phyloP scores from a whole-genome alignment of 352 stramenopile genomes.

The Peronospora farinosa region DNA sequence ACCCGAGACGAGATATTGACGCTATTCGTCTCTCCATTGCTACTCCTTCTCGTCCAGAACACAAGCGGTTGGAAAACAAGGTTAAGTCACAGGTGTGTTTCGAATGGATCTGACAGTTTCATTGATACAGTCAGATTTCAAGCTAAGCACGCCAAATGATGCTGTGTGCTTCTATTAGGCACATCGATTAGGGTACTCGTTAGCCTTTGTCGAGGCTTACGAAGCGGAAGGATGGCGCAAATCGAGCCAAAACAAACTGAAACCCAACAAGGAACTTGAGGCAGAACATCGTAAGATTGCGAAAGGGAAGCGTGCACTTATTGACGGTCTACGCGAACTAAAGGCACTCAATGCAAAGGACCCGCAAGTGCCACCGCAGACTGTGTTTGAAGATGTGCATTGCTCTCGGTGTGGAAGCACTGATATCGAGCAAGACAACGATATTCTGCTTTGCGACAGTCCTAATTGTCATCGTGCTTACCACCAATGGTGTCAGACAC shows the following conservation, averaged over 20 bases:
- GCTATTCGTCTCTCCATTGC: slow-evolving; percentile 1
- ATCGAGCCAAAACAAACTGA: slow-evolving; percentile 71
- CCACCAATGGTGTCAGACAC: slow-evolving; percentile 71
- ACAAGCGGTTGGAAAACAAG: slow-evolving; percentile 31
- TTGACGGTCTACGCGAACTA: slow-evolving; percentile 41
- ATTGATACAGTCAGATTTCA: background rate
- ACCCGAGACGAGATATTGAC: slow-evolving; percentile 9
- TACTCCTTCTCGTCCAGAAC: slow-evolving; percentile 20
- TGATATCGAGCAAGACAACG: slow-evolving; percentile 60
- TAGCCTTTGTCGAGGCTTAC: slow-evolving; percentile 82
- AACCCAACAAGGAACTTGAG: slow-evolving; percentile 67
- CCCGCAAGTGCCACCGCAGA: slow-evolving; percentile 42
- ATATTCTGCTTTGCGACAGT: slow-evolving; percentile 82
- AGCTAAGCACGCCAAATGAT: slow-evolving; percentile 4
- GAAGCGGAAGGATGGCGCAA: slow-evolving; percentile 76
- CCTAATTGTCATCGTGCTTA: slow-evolving; percentile 69
- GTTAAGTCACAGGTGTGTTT: slow-evolving; percentile 36
- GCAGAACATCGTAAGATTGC: slow-evolving; percentile 45
- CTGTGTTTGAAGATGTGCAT: slow-evolving; percentile 53
- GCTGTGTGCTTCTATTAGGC: slow-evolving; percentile 24
- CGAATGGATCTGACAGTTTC: background rate
- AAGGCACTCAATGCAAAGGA: slow-evolving; percentile 37
- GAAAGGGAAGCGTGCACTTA: slow-evolving; percentile 44
- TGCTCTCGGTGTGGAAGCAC: slow-evolving; percentile 70
- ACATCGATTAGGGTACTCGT: slow-evolving; percentile 47